Conservation (phyloP, 106 monocot genomes). For the Xerophyta viscosa region DNA sequence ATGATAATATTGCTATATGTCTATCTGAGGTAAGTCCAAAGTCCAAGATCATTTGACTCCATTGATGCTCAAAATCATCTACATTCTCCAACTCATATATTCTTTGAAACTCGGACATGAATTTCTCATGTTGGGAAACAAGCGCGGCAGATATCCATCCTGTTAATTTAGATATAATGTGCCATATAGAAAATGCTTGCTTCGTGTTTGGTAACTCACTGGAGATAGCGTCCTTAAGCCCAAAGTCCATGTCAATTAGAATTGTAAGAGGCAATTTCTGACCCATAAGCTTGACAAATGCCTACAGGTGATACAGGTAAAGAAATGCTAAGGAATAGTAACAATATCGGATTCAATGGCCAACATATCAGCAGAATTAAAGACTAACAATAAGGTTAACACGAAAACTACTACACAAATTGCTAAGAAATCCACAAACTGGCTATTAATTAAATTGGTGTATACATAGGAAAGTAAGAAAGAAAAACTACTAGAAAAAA, state of each 20-base stretch:
- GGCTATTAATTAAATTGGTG: too few species aligned
- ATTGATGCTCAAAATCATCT: constrained; percentile 49
- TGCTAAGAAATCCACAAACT: too few species aligned
- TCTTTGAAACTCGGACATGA: constrained; percentile 55
- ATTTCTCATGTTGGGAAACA: constrained; percentile 53
- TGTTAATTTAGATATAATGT: constrained; percentile 45
- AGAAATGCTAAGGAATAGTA: background rate
- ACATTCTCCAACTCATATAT: constrained; percentile 49
- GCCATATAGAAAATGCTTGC: constrained; percentile 57
- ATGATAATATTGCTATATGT: background rate
- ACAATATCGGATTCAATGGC: too few species aligned
- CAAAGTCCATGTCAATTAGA: constrained; percentile 61
- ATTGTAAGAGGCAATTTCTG: constrained; percentile 57
- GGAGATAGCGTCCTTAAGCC: constrained; percentile 46
- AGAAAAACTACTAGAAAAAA: too few species aligned
- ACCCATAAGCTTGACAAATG: constrained; percentile 60
- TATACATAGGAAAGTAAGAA: too few species aligned
- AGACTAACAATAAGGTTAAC: too few species aligned
- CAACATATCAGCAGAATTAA: too few species aligned
- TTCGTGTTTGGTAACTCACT: constrained; percentile 51
- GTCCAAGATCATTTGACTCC: constrained; percentile 10
- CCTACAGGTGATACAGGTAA: constrained; percentile 20
- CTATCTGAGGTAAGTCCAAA: background rate
- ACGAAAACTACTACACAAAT: too few species aligned
- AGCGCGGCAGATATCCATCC: constrained; percentile 60